Base-by-base conservation (phyloP, 441 rosid species). In the Macaranga tanarius region DNA sequence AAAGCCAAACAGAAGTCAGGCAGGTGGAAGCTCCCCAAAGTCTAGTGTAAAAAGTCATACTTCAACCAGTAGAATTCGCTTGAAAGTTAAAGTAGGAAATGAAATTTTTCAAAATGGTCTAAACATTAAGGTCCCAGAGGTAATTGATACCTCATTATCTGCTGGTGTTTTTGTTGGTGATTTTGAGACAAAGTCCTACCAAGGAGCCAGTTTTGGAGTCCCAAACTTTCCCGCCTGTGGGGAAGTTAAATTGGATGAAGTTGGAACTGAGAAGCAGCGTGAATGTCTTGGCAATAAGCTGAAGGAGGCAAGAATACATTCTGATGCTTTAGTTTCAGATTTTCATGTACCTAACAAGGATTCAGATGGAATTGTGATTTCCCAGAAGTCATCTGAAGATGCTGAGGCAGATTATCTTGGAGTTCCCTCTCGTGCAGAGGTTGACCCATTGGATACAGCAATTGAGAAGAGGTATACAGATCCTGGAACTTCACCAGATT, bases 401-500 rank as follows among this genome's bases (percentile, higher is more conserved):
- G 82, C 78, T 73, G 78, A 65, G 40, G 86, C 73, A 59, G 77
- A 75, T 77, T 62, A 75, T 80, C 44, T 71, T 77, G 87, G 67
- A 76, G 65, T 75, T 67, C 74, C 84, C 72, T 76, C 79, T 31
- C 77, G 71, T 74, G 71, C 65, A 40, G 80, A 79, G 74, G 86
- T 62, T 78, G 87, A 84, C 75, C 74, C 79, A 58, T 77, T 81
- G 61, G 82, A 67, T 77, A 88, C 64, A 76, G 81, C 77, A 31
- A 77, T 62, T 72, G 87, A 79, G 74, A 81, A 82, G 69, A 77
- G 75, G 47, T 83, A 85, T 74, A 62, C 85, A 67, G 92, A 86
- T 75, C 85, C 92, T 69, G 97, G 89, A 85, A 91, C 98, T 77
- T 95, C 99, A 76, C 99, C 99, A 17, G 99, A 95, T 87, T 95